Evolutionary conservation across 257 asterid species (phyloP).

Genomic region (Ehretia macrophylla): DNA sequence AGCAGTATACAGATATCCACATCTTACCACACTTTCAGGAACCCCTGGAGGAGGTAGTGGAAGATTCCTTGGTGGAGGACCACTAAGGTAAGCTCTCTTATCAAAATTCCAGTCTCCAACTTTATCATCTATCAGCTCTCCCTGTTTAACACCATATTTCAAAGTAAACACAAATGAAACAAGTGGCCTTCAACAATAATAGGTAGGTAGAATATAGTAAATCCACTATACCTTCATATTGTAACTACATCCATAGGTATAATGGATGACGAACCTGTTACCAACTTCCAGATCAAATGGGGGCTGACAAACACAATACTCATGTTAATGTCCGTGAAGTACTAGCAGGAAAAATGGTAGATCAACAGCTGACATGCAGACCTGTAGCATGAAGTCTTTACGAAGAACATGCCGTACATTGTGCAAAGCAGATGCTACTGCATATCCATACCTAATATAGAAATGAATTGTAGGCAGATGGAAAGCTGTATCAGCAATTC

Average conservation of each 20-base stretch:
- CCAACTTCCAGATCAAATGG: slow-evolving; percentile 87
- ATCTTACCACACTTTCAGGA: slow-evolving; percentile 90
- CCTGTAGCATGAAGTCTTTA: slow-evolving; percentile 95
- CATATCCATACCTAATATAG: slow-evolving; percentile 77
- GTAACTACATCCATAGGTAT: slow-evolving; percentile 95
- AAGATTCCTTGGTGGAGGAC: slow-evolving; percentile 80
- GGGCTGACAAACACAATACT: slow-evolving; percentile 48
- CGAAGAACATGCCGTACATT: slow-evolving; percentile 85
- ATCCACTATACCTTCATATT: slow-evolving; percentile 66
- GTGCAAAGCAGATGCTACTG: slow-evolving; percentile 95
- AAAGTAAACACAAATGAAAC: slow-evolving; percentile 4
- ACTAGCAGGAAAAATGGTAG: not conserved
- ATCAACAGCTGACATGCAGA: slow-evolving; percentile 23
- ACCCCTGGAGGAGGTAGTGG: slow-evolving; percentile 93
- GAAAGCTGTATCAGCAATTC: slow-evolving; percentile 10
- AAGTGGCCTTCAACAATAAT: not conserved
- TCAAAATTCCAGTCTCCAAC: slow-evolving; percentile 99
- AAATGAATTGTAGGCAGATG: slow-evolving; percentile 17
- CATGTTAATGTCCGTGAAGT: not conserved
- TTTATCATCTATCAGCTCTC: slow-evolving; percentile 78
- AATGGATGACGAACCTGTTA: slow-evolving; percentile 76
- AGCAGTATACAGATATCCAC: no score
- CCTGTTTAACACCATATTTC: slow-evolving; percentile 40
- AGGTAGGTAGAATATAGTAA: not conserved
- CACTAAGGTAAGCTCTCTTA: slow-evolving; percentile 75